Evolutionary conservation across 345 rosid species (phyloP).

Genomic region (Syzygium grande): DNA sequence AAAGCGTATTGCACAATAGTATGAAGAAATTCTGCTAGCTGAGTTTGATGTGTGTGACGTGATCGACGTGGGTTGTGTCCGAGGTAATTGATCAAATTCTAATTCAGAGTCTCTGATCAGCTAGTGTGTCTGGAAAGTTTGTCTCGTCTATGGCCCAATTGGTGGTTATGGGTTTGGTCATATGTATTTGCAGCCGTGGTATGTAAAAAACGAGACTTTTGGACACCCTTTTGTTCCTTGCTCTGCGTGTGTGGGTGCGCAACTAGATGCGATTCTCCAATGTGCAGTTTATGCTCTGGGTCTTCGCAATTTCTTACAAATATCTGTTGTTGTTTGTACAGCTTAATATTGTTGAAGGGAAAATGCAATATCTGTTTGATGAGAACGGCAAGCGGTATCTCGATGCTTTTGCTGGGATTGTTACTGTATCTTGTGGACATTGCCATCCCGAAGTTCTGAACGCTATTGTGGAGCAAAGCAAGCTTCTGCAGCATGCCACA

Average conservation of each 20-base stretch:
- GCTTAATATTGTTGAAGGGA: constrained; percentile 95
- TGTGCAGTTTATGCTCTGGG: not conserved
- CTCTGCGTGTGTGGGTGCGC: not conserved
- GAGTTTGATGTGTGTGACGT: not conserved
- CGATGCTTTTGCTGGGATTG: constrained; percentile 90
- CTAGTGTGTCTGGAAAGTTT: not conserved
- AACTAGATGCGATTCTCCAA: not conserved
- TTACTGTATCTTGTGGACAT: constrained; percentile 89
- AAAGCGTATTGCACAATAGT: not conserved
- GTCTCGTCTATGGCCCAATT: not conserved
- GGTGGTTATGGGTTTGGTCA: not conserved
- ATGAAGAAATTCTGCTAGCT: not conserved
- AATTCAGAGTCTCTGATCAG: not conserved
- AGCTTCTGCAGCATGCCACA: constrained; percentile 86
- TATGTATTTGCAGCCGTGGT: not conserved
- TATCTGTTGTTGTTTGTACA: constrained; percentile 5
- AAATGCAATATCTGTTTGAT: constrained; percentile 94
- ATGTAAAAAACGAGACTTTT: not conserved
- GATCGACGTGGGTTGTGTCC: not conserved
- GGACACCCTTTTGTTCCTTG: not conserved
- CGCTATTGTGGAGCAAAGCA: constrained; percentile 69
- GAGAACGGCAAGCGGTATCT: constrained; percentile 71
- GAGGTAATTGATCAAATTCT: not conserved
- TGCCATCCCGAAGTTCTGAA: constrained; percentile 80
- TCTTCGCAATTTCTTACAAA: not conserved